Conservation (phyloP, 257 asterid species). For the Lantana camara region DNA sequence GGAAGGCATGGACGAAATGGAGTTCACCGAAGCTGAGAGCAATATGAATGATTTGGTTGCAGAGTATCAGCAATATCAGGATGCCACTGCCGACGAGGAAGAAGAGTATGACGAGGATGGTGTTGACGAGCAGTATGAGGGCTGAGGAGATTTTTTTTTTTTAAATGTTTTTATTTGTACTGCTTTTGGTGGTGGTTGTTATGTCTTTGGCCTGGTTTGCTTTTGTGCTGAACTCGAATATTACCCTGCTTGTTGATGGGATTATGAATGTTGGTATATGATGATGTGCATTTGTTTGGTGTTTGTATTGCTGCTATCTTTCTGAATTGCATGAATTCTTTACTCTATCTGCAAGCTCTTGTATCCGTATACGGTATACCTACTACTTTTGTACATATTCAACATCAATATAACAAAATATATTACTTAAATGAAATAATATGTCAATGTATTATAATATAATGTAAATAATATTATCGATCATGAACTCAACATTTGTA, state of each 20-base stretch:
- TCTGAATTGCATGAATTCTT: slow-evolving; percentile 9
- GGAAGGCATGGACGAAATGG: slow-evolving; percentile 94
- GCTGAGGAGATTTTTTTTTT: slow-evolving; percentile 6
- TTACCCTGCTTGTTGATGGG: slow-evolving; percentile 7
- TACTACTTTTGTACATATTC: no score
- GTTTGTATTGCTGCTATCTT: slow-evolving; percentile 10
- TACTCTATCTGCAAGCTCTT: no score
- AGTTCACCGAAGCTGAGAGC: slow-evolving; percentile 90
- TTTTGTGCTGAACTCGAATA: slow-evolving; percentile 3
- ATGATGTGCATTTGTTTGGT: slow-evolving; percentile 23
- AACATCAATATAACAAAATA: no score
- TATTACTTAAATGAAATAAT: no score
- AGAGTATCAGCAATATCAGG: slow-evolving; percentile 89
- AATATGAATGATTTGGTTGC: slow-evolving; percentile 91
- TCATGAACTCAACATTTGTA: no score
- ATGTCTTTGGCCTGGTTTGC: slow-evolving; percentile 16
- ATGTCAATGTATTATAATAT: no score
- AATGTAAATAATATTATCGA: no score
- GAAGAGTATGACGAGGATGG: slow-evolving; percentile 57
- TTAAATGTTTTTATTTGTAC: background rate
- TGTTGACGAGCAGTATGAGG: slow-evolving; percentile 45
- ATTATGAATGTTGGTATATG: slow-evolving; percentile 14
- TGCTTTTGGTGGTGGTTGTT: slow-evolving; percentile 5
- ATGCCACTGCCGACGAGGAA: slow-evolving; percentile 85
- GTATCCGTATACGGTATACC: no score